Conservation (phyloP, 139 green algal genomes). For the Coccomyxa sp. region DNA sequence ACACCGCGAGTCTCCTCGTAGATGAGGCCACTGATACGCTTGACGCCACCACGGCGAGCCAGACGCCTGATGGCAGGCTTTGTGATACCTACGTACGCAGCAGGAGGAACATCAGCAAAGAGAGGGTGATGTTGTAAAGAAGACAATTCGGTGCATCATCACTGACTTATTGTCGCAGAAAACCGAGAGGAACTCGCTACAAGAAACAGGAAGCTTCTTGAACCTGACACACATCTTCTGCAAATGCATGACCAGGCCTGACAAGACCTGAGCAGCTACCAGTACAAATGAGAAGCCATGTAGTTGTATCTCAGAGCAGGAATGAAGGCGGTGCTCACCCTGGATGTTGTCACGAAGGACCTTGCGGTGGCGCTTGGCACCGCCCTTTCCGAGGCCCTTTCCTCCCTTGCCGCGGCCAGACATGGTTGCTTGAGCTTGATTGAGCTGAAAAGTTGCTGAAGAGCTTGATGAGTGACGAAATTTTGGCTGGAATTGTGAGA, state of each 20-base stretch:
- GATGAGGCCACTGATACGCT: conserved; percentile 85
- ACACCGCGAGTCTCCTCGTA: conserved; percentile 83
- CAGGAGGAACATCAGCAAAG: neutral
- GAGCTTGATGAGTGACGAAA: neutral
- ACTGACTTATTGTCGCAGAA: neutral
- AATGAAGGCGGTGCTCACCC: conserved; percentile 12
- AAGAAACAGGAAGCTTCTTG: too few relatives aligned
- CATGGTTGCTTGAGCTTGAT: conserved; percentile 54
- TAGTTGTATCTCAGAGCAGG: too few relatives aligned
- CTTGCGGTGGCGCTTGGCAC: conserved; percentile 81
- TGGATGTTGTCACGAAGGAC: conserved; percentile 82
- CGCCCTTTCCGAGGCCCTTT: conserved; percentile 90
- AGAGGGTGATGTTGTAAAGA: neutral
- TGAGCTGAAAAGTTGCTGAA: neutral
- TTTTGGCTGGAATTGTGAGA: neutral
- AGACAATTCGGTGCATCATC: neutral
- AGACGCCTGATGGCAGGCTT: conserved; percentile 80
- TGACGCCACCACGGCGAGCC: conserved; percentile 76
- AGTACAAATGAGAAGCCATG: neutral
- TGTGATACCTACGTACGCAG: conserved; percentile 68
- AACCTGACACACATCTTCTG: too few relatives aligned
- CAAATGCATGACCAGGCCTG: too few relatives aligned
- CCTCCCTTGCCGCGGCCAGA: conserved; percentile 90
- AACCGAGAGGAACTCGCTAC: neutral
- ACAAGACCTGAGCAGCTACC: neutral